A percentile compares a stretch with the other conserved stretches of the same genome.
phyloP scores from a whole-genome alignment of 352 stramenopile species.

The Pythium brassicae region DNA sequence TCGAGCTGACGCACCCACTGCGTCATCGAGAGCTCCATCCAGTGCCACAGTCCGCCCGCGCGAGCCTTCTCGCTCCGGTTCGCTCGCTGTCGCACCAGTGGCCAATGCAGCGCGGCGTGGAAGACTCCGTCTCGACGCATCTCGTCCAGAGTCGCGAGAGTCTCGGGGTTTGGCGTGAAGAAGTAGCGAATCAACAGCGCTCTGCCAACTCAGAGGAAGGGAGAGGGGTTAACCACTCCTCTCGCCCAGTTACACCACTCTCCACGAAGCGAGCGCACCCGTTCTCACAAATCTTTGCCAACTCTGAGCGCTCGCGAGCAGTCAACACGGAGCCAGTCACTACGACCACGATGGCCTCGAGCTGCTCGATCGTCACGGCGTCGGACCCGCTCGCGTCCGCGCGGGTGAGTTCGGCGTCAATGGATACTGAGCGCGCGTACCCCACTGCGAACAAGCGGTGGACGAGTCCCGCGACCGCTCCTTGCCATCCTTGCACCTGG shows the following conservation, averaged over 20 bases:
- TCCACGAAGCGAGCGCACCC: slow-evolving; percentile 14
- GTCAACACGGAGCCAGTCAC: slow-evolving; percentile 19
- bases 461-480: slow-evolving; percentile 32
- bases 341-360: slow-evolving; percentile 13
- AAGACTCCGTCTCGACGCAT: slow-evolving; percentile 21
- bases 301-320: slow-evolving; percentile 16
- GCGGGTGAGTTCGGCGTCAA: slow-evolving; percentile 22
- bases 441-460: slow-evolving; percentile 31
- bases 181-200: slow-evolving; percentile 24
- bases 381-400: slow-evolving; percentile 14
- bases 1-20: slow-evolving; percentile 25
- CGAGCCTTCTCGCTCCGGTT: slow-evolving; percentile 16
- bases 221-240: not conserved
- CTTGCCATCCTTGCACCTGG: slow-evolving; percentile 30
- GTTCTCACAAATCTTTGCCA: slow-evolving; percentile 19
- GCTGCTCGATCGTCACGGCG: slow-evolving; percentile 16
- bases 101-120: slow-evolving; percentile 24
- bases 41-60: slow-evolving; percentile 30
- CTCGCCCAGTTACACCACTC: not conserved
- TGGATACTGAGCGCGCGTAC: slow-evolving; percentile 11
- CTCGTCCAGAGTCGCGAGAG: slow-evolving; percentile 15
- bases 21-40: slow-evolving; percentile 33
- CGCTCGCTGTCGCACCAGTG: slow-evolving; percentile 18
- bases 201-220: slow-evolving; percentile 8
- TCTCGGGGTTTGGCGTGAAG: slow-evolving; percentile 28